These are phyloP conservation scores for Nemania sp. DNA, from an alignment of 2,329 filamentous ascomycete species.

Conservation along the genomic window DNA sequence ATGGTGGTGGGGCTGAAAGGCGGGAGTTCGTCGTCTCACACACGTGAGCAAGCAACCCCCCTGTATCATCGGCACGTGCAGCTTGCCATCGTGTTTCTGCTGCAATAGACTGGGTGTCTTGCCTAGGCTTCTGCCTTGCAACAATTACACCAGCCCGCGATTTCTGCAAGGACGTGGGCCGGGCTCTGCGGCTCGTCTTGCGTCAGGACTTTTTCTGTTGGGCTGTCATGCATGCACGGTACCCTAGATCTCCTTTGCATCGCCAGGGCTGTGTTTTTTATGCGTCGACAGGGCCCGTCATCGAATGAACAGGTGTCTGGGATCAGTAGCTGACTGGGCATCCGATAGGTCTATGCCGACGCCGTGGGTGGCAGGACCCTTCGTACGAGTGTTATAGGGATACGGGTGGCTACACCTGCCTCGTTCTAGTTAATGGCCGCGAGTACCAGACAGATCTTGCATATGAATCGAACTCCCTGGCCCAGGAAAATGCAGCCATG, in stretches of 20 bases:
- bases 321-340: slow-evolving; percentile 39
- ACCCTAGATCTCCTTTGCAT: slow-evolving; percentile 35
- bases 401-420: slow-evolving; percentile 78
- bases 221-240: slow-evolving; percentile 42
- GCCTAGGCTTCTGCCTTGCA: slow-evolving; percentile 26
- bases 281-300: slow-evolving; percentile 30
- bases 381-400: slow-evolving; percentile 81
- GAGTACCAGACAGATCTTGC: slow-evolving; percentile 91
- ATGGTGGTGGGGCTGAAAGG: slow-evolving; percentile 37
- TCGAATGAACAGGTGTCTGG: slow-evolving; percentile 32
- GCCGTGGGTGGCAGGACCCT: slow-evolving; percentile 91
- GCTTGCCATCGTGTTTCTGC: slow-evolving; percentile 36
- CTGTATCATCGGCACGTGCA: slow-evolving; percentile 40
- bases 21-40: slow-evolving; percentile 41
- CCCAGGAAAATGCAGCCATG: slow-evolving; percentile 92
- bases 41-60: slow-evolving; percentile 40
- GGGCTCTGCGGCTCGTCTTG: slow-evolving; percentile 23
- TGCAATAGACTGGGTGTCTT: slow-evolving; percentile 27
- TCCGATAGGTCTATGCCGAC: slow-evolving; percentile 81
- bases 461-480: slow-evolving; percentile 79
- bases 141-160: slow-evolving; percentile 34
- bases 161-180: slow-evolving; percentile 28
- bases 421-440: slow-evolving; percentile 92
- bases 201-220: slow-evolving; percentile 33
- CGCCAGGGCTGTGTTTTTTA: slow-evolving; percentile 38